These are phyloP conservation scores for Fusarium citri DNA, from an alignment of 2,329 filamentous ascomycete species.

Conservation along the genomic window DNA sequence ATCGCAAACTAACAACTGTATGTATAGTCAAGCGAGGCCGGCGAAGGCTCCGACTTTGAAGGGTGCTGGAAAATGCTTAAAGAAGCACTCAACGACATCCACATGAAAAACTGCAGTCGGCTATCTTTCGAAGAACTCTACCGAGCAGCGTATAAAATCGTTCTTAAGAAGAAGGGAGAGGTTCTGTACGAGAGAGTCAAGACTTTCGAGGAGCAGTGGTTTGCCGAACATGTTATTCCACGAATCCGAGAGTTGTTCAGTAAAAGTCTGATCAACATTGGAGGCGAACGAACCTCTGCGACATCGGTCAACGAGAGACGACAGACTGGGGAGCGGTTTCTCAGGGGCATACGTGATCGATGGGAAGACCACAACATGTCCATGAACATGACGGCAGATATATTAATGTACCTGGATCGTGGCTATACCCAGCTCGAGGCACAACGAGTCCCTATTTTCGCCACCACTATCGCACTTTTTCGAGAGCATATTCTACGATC, in stretches of 20 bases:
- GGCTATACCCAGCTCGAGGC: conserved; percentile 76
- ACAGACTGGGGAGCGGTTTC: conserved; percentile 83
- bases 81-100: conserved; percentile 85
- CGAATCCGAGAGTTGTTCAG: conserved; percentile 78
- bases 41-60: conserved; percentile 82
- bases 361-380: conserved; percentile 93
- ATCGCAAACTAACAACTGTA: conserved; percentile 40
- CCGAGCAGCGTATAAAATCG: conserved; percentile 92
- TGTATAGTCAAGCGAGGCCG: conserved; percentile 52
- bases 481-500: conserved; percentile 84
- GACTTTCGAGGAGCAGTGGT: conserved; percentile 84
- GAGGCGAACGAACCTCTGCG: conserved; percentile 66
- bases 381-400: conserved; percentile 97
- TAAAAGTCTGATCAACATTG: conserved; percentile 70
- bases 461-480: conserved; percentile 86
- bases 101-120: conserved; percentile 88
- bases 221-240: conserved; percentile 77
- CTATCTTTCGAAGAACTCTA: conserved; percentile 97
- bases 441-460: conserved; percentile 82
- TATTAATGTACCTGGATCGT: conserved; percentile 97
- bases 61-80: conserved; percentile 82
- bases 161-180: conserved; percentile 86
- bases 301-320: conserved; percentile 82
- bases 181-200: conserved; percentile 84
- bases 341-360: conserved; percentile 78